Percentiles rank a stretch among this genome's conserved stretches.
Evolutionary conservation across 768 basidiomycete species (phyloP).

Genomic region (Xanthoconium stramineum): DNA sequence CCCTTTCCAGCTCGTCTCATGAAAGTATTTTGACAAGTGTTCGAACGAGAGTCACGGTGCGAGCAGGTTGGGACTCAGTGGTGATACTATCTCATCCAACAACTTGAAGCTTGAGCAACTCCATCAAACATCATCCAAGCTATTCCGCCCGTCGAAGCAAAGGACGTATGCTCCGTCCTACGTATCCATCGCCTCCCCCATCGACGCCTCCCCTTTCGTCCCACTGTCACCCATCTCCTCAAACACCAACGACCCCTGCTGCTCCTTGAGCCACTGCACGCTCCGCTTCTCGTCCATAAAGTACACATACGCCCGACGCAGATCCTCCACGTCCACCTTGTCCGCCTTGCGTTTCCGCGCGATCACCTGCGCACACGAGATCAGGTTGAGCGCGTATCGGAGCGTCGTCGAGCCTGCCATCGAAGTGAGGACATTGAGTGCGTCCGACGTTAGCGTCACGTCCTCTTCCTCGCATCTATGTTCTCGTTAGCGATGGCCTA

Average conservation of each 20-base stretch:
- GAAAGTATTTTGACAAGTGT: no score
- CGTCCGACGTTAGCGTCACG: constrained; percentile 72
- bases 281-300: constrained; percentile 94
- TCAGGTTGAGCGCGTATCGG: constrained; percentile 91
- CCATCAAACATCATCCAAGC: no score
- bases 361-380: constrained; percentile 86
- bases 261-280: constrained; percentile 88
- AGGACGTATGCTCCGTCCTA: background rate
- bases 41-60: no score
- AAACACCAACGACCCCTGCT: constrained; percentile 70
- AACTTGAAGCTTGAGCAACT: no score
- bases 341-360: constrained; percentile 80
- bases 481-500: background rate
- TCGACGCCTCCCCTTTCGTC: constrained; percentile 28
- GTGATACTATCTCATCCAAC: no score
- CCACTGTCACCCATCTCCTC: constrained; percentile 49
- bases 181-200: constrained; percentile 36
- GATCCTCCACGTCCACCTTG: constrained; percentile 80
- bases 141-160: no score
- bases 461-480: constrained; percentile 91
- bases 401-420: constrained; percentile 91
- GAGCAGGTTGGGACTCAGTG: no score
- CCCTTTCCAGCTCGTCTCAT: no score
- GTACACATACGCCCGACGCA: constrained; percentile 79
- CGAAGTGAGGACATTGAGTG: constrained; percentile 74